Evolutionary conservation across 2,329 filamentous ascomycete genomes (phyloP).

Genomic region (Fusarium neocosmosporiellum): DNA sequence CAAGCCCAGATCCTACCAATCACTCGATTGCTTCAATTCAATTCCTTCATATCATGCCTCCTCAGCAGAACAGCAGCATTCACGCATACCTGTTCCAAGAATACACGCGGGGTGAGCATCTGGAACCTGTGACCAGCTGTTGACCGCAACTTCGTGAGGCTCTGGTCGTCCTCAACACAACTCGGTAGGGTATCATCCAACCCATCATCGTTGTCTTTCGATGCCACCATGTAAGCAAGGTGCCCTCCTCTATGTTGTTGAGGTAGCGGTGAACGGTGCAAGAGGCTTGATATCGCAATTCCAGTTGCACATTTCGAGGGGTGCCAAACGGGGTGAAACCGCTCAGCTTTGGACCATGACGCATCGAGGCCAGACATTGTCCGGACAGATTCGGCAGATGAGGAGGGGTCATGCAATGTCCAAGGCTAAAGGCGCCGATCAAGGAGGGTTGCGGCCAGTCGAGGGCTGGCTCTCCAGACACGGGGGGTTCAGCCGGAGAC

Average conservation of each 20-base stretch:
- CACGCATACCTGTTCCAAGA: neutral
- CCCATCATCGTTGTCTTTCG: constrained; percentile 9
- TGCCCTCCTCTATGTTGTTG: constrained; percentile 31
- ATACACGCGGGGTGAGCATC: neutral
- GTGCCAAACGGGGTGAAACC: neutral
- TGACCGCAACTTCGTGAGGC: neutral
- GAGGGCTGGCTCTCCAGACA: neutral
- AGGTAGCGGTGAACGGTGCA: constrained; percentile 31
- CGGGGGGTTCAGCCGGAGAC: neutral
- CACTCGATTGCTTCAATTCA: neutral
- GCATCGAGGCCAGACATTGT: neutral
- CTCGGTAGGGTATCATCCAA: neutral
- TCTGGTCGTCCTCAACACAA: neutral
- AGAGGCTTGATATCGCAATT: constrained; percentile 1
- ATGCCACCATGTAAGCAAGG: constrained; percentile 22
- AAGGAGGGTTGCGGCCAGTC: constrained; percentile 16
- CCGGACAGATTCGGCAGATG: constrained; percentile 9
- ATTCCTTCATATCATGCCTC: neutral
- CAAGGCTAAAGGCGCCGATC: constrained; percentile 32
- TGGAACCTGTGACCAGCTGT: neutral
- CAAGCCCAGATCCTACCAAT: neutral
- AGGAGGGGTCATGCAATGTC: constrained; percentile 23
- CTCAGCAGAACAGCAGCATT: neutral
- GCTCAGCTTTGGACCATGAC: neutral
- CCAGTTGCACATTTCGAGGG: constrained; percentile 9